Evolutionary conservation across 2,329 filamentous ascomycete genomes (phyloP).

Genomic region (Lasiodiplodia theobromae): DNA sequence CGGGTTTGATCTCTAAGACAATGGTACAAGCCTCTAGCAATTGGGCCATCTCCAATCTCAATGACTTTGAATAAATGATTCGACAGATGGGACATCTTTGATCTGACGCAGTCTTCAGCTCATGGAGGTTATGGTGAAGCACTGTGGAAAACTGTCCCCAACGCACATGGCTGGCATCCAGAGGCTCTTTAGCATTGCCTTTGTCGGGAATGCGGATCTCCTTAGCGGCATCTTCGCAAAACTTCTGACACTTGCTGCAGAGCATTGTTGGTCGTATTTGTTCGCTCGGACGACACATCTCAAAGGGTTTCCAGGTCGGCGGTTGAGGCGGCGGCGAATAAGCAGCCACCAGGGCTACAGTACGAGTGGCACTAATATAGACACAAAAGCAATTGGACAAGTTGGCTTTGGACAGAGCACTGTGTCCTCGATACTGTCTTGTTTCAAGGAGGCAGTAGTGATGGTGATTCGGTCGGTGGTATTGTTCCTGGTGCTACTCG

Average conservation of each 20-base stretch:
- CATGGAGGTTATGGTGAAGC: constrained; percentile 33
- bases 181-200: not conserved
- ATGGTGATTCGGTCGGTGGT: too few species aligned
- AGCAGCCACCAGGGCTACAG: too few species aligned
- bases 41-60: constrained; percentile 30
- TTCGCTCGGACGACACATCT: too few species aligned
- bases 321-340: too few species aligned
- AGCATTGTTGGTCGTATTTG: not conserved
- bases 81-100: constrained; percentile 34
- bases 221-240: not conserved
- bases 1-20: constrained; percentile 32
- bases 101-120: constrained; percentile 35
- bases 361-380: too few species aligned
- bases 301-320: too few species aligned
- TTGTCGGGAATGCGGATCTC: not conserved
- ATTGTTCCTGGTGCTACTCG: too few species aligned
- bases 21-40: constrained; percentile 33
- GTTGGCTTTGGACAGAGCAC: fast-evolving
- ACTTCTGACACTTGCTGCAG: not conserved
- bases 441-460: too few species aligned
- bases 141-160: not conserved
- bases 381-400: too few species aligned
- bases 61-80: constrained; percentile 33
- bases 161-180: not conserved
- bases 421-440: too few species aligned